phyloP scores from a whole-genome alignment of 2,329 filamentous ascomycete genomes.

The Nigrospora sphaerica region DNA sequence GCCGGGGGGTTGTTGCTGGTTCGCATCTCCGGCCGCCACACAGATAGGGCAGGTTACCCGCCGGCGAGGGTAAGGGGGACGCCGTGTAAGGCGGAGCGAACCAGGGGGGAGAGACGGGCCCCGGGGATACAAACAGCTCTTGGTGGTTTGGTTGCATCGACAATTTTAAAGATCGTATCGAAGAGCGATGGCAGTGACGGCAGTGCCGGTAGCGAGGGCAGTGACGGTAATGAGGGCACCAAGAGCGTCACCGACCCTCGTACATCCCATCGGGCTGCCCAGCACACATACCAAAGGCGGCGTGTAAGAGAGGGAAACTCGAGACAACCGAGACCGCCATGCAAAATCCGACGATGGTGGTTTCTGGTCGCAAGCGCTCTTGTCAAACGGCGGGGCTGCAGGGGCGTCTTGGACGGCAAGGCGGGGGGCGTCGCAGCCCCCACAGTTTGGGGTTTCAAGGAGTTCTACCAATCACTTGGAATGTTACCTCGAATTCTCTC shows the following conservation, averaged over 20 bases:
- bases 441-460: conserved; percentile 4
- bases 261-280: background rate
- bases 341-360: background rate
- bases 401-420: background rate
- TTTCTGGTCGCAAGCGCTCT: background rate
- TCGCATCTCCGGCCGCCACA: background rate
- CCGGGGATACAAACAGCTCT: too few relatives aligned
- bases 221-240: too few relatives aligned
- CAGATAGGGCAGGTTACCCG: background rate
- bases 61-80: too few relatives aligned
- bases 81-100: too few relatives aligned
- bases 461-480: background rate
- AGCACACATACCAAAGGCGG: background rate
- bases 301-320: background rate
- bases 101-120: too few relatives aligned
- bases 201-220: background rate
- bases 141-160: too few relatives aligned
- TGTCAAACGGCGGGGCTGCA: background rate
- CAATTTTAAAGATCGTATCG: too few relatives aligned
- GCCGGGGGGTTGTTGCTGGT: background rate
- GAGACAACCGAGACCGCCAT: background rate
- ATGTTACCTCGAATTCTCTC: background rate
- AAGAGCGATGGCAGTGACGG: too few relatives aligned
- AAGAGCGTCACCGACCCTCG: too few relatives aligned
- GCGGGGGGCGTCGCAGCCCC: background rate